phyloP scores from a whole-genome alignment of 129 eudicot species.

The Ambrosia artemisiifolia region DNA sequence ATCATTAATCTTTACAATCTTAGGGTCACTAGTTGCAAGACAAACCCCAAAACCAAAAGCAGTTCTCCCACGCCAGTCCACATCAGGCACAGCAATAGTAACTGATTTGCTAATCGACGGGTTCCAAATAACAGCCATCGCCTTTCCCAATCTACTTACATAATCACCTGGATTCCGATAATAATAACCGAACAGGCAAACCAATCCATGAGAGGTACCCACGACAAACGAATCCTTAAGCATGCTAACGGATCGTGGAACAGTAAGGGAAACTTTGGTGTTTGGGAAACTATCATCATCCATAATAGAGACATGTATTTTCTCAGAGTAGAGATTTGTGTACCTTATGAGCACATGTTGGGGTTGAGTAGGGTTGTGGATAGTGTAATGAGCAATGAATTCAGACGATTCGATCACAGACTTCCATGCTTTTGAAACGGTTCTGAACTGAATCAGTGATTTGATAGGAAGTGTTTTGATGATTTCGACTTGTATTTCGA shows the following conservation, averaged over 20 bases:
- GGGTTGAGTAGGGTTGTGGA: neutral
- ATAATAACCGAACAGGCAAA: constrained; percentile 31
- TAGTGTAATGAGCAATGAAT: constrained; percentile 25
- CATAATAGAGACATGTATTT: constrained; percentile 5
- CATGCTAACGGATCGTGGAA: constrained; percentile 12
- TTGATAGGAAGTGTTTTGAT: constrained; percentile 35
- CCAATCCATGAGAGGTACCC: constrained; percentile 37
- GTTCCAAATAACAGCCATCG: constrained; percentile 12
- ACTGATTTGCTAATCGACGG: neutral
- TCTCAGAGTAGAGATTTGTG: neutral
- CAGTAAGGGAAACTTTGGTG: neutral
- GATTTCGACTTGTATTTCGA: constrained; percentile 42
- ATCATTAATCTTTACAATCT: neutral
- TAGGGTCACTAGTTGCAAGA: neutral
- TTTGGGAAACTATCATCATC: constrained; percentile 11
- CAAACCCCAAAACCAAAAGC: too few relatives aligned
- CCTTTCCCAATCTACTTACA: too few relatives aligned
- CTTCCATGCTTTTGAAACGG: constrained; percentile 45
- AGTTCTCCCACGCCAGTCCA: too few relatives aligned
- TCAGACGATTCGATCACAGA: constrained; percentile 30
- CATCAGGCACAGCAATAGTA: neutral
- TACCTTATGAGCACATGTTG: neutral
- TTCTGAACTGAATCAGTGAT: constrained; percentile 32
- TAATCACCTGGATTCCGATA: too few relatives aligned
- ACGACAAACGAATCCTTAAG: constrained; percentile 23